Base-by-base conservation (phyloP, 1,139 yeast genomes). In the Lodderomyces margitis region DNA sequence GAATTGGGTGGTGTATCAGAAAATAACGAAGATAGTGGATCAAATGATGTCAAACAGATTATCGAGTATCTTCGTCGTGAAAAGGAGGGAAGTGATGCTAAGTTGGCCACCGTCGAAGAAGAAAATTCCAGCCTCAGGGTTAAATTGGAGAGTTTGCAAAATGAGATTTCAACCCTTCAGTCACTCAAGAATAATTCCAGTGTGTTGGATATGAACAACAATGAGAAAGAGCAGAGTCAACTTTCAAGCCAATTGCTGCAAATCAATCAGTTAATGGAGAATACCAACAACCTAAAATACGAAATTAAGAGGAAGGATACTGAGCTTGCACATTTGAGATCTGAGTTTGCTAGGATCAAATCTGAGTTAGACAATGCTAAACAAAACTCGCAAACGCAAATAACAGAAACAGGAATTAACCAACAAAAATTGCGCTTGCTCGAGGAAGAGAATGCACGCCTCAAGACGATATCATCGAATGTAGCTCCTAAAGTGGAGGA, bases 21-120 rank as follows among this genome's bases (percentile, higher is more conserved):
- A 46, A 48, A 41, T 36, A 48, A 45, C 34, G 44, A 33, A 19
- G 48, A 53, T 3, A 40, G 36, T 15, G 37, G 17, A 14, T 25
- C 43, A 10, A 39, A 57, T 7, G 68, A 62, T 37, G 48, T 66
- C 54, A 75, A 78, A 42, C 83, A 83, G 49, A 74, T 88, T 27
- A 64, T 88, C 32, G 61, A 72, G 7, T 81, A 76, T 52, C 67
- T 88, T 45, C 82, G 91, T 39, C 81, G 85, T 48, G 95, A 87
- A 53, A 86, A 85, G 57, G 96, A 88, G 48, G 70, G 81, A 4
- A 72, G 82, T 1, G 87, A 82, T 43, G 75, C 81, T 15, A 84
- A 81, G 51, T 66, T 78, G 21, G 72, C 74, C 9, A 64, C 73
- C 20, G 62, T 74, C 20, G 57, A 58, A 12, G 79, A 76, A 47